Percentiles rank a stretch among this genome's conserved stretches.
phyloP scores from a whole-genome alignment of 2,329 filamentous ascomycete genomes.

The Fusarium protoensiforme region DNA sequence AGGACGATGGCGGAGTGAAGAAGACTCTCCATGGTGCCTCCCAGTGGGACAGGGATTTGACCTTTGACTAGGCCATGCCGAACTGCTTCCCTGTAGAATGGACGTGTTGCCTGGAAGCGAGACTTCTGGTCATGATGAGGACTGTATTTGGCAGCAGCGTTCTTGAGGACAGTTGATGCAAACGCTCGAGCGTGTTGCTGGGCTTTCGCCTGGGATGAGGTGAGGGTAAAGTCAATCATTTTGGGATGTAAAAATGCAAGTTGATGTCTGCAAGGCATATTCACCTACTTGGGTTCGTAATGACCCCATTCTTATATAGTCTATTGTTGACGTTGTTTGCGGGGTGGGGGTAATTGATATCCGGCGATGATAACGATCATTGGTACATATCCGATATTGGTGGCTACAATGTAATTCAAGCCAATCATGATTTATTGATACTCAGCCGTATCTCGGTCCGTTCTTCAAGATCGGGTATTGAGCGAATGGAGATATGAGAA shows the following conservation, averaged over 20 bases:
- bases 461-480: too few species aligned
- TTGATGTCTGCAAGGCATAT: neutral
- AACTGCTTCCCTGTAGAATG: neutral
- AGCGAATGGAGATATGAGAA: too few species aligned
- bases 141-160: neutral
- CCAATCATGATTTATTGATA: neutral
- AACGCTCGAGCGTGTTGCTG: neutral
- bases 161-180: neutral
- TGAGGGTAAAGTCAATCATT: neutral
- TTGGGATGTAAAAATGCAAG: neutral
- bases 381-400: neutral
- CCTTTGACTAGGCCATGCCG: conserved; percentile 53
- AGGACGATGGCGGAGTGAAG: conserved; percentile 61
- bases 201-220: neutral
- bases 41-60: conserved; percentile 57
- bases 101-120: conserved; percentile 2
- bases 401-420: neutral
- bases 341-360: neutral
- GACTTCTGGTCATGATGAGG: neutral
- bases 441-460: too few species aligned
- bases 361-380: neutral
- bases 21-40: conserved; percentile 57
- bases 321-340: neutral
- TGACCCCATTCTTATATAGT: neutral
- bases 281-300: neutral